Conservation (phyloP, 768 basidiomycete species). For the Dioszegia hungarica region DNA sequence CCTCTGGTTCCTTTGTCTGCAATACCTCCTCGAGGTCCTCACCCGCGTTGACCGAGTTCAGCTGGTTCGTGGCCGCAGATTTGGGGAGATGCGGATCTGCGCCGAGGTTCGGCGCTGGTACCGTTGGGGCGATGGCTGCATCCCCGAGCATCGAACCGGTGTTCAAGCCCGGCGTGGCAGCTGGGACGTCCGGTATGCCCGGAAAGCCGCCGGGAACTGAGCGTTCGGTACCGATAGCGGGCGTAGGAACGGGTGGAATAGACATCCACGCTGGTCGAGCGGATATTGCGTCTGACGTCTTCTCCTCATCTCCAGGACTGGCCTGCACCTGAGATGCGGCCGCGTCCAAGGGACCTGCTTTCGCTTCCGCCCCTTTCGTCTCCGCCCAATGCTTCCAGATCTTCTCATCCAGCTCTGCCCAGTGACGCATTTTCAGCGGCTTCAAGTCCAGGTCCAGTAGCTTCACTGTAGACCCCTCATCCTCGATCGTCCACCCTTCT, state of each 20-base stretch:
- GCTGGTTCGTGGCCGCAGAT: too few relatives aligned
- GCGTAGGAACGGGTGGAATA: neutral
- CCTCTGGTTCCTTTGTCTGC: too few relatives aligned
- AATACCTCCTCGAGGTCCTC: neutral
- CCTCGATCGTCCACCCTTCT: conserved; percentile 18
- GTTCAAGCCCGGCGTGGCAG: neutral
- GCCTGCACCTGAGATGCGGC: too few relatives aligned
- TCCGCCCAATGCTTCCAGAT: conserved; percentile 52
- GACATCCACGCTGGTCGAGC: neutral
- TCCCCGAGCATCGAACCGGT: too few relatives aligned
- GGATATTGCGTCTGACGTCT: neutral
- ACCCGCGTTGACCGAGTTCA: too few relatives aligned
- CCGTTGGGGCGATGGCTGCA: too few relatives aligned
- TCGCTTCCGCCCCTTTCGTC: neutral
- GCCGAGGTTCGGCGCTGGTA: too few relatives aligned
- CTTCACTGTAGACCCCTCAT: conserved; percentile 52
- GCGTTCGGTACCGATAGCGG: neutral
- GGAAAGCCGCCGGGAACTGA: conserved; percentile 1
- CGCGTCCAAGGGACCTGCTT: too few relatives aligned
- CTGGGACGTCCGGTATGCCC: neutral
- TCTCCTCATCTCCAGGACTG: too few relatives aligned
- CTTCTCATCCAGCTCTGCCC: conserved; percentile 67
- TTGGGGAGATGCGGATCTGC: too few relatives aligned
- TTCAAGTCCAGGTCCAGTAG: conserved; percentile 88
- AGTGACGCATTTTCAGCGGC: conserved; percentile 62